Percentiles rank a stretch among this genome's conserved stretches.
These are phyloP conservation scores for Calophaca sinica DNA, from an alignment of 306 rosid genomes.

Conservation along the genomic window DNA sequence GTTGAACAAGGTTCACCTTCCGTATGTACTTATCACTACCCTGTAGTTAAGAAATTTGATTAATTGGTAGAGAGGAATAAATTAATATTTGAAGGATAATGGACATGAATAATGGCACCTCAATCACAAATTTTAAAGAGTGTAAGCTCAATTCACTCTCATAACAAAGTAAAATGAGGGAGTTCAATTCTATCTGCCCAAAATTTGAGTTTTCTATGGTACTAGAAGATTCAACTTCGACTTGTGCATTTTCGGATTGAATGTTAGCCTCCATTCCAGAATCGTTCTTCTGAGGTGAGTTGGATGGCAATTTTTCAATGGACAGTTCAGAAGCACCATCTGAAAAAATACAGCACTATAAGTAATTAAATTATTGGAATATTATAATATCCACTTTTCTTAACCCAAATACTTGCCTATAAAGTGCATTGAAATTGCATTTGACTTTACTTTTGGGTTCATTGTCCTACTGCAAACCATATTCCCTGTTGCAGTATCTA, in stretches of 20 bases:
- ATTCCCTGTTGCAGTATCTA: constrained; percentile 64
- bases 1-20: constrained; percentile 67
- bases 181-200: constrained; percentile 51
- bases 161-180: constrained; percentile 66
- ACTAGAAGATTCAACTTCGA: constrained; percentile 51
- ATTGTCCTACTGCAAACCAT: constrained; percentile 57
- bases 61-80: constrained; percentile 42
- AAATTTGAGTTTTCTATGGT: constrained; percentile 48
- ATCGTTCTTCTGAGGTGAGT: constrained; percentile 50
- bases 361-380: constrained; percentile 27
- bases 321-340: constrained; percentile 58
- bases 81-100: constrained; percentile 40
- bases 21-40: constrained; percentile 61
- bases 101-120: constrained; percentile 60
- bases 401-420: constrained; percentile 65
- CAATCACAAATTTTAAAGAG: constrained; percentile 60
- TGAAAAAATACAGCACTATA: constrained; percentile 52
- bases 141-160: constrained; percentile 70
- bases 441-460: constrained; percentile 54
- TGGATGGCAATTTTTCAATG: constrained; percentile 47
- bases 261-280: constrained; percentile 48
- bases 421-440: constrained; percentile 69
- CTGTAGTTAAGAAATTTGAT: constrained; percentile 52
- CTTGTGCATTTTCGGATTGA: constrained; percentile 57
- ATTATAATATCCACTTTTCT: constrained; percentile 37